Percentiles rank a stretch among this genome's conserved stretches.
Conservation (phyloP, 805 yeast genomes). For the Sungouiella blattae region DNA sequence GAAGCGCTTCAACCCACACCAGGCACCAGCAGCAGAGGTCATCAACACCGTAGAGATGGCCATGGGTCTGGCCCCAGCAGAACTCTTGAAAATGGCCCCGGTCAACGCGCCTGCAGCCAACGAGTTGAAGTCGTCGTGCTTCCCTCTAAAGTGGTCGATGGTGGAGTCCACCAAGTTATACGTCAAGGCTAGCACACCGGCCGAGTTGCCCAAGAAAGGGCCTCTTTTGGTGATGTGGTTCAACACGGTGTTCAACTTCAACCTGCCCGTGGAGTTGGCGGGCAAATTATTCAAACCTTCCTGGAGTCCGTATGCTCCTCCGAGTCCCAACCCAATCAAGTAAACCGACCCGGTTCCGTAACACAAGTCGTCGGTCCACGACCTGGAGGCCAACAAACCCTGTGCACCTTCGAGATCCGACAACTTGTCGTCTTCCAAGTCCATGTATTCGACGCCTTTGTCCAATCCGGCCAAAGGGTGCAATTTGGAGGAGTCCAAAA, state of each 20-base stretch:
- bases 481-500: constrained; percentile 65
- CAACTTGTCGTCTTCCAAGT: constrained; percentile 76
- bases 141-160: constrained; percentile 78
- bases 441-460: constrained; percentile 83
- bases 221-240: constrained; percentile 94
- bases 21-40: constrained; percentile 87
- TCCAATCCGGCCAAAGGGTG: constrained; percentile 94
- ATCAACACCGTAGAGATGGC: constrained; percentile 77
- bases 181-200: constrained; percentile 88
- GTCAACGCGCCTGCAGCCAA: constrained; percentile 85
- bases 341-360: constrained; percentile 97
- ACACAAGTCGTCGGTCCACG: constrained; percentile 96
- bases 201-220: constrained; percentile 91
- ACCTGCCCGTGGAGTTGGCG: constrained; percentile 68
- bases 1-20: constrained; percentile 77
- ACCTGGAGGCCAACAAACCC: constrained; percentile 91
- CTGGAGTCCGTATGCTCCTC: constrained; percentile 84
- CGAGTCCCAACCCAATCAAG: constrained; percentile 77
- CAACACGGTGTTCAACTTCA: constrained; percentile 83
- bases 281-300: constrained; percentile 84
- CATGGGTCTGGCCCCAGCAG: constrained; percentile 85
- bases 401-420: constrained; percentile 80
- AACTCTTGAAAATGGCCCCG: constrained; percentile 86
- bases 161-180: constrained; percentile 82
- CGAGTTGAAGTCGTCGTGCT: constrained; percentile 83